phyloP scores from a whole-genome alignment of 768 basidiomycete genomes.

The Tubosaeta sp. region DNA sequence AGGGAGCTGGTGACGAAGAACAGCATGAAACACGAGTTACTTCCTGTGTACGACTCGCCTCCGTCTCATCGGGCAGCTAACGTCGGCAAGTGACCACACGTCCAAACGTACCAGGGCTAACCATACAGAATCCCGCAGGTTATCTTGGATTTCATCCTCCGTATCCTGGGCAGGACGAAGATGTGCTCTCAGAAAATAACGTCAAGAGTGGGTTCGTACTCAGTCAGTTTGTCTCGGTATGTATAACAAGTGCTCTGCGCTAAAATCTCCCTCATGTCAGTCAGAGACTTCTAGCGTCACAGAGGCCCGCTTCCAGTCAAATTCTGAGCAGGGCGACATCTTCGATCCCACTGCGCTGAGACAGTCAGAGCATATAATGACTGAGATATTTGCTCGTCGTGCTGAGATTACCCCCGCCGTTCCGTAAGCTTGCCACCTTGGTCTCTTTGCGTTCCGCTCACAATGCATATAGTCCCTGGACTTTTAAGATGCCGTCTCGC shows the following conservation, averaged over 20 bases:
- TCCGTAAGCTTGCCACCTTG: constrained; percentile 48
- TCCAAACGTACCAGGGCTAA: neutral
- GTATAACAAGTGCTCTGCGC: constrained; percentile 16
- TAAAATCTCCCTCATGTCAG: constrained; percentile 10
- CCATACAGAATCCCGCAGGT: constrained; percentile 40
- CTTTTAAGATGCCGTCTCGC: constrained; percentile 78
- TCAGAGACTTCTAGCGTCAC: constrained; percentile 18
- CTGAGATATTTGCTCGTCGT: constrained; percentile 65
- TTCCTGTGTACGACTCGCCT: constrained; percentile 61
- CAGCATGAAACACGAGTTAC: constrained; percentile 25
- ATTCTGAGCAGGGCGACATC: constrained; percentile 39
- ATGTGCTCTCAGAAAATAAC: constrained; percentile 57
- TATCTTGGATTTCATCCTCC: constrained; percentile 78
- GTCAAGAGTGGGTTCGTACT: constrained; percentile 64
- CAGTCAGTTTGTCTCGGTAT: constrained; percentile 52
- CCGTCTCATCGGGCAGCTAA: constrained; percentile 63
- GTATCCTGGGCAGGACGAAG: constrained; percentile 69
- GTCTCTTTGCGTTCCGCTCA: neutral
- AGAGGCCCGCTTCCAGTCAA: constrained; percentile 11
- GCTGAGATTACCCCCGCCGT: constrained; percentile 52
- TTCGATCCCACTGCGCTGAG: constrained; percentile 48
- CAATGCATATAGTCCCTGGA: constrained; percentile 38
- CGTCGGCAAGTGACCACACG: constrained; percentile 45
- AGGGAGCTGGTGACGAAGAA: constrained; percentile 23
- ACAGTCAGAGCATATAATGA: constrained; percentile 71